phyloP scores from a whole-genome alignment of 768 basidiomycete species.

The Macrocybe gigantea region DNA sequence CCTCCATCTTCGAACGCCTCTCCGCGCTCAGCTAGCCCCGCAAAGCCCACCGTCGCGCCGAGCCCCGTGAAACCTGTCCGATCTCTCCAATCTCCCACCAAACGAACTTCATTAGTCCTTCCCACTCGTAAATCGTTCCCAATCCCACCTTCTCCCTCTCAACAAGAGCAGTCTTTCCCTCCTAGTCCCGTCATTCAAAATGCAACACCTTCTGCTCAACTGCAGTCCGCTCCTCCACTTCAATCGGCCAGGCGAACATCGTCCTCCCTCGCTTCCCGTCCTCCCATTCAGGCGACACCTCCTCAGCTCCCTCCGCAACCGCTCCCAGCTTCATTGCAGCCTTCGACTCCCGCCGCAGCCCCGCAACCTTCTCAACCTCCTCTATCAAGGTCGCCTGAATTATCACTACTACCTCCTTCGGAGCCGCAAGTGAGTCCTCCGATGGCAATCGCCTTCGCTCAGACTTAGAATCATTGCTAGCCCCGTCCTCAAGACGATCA shows the following conservation, averaged over 20 bases:
- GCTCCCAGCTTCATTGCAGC: conserved; percentile 17
- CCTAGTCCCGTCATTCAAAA: conserved; percentile 16
- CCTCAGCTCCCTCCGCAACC: conserved; percentile 13
- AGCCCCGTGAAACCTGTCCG: neutral
- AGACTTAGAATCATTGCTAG: conserved; percentile 4
- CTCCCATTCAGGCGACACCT: conserved; percentile 21
- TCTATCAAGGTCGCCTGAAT: neutral
- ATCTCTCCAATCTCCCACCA: conserved; percentile 47
- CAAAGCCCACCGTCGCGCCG: conserved; percentile 22
- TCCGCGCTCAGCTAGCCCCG: conserved; percentile 63
- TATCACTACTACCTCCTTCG: conserved; percentile 10
- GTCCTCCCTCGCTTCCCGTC: conserved; percentile 31
- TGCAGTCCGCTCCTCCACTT: conserved; percentile 13
- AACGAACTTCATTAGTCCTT: conserved; percentile 42
- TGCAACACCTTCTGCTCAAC: conserved; percentile 16
- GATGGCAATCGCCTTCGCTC: neutral
- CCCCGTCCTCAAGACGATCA: conserved; percentile 39
- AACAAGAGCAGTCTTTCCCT: conserved; percentile 24
- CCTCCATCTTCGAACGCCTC: conserved; percentile 43
- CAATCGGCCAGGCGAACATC: conserved; percentile 28
- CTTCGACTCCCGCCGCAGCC: conserved; percentile 15
- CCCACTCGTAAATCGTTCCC: conserved; percentile 47
- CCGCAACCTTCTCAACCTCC: conserved; percentile 22
- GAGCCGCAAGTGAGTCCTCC: neutral
- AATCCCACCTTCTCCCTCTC: conserved; percentile 33